Evolutionary conservation across 495 filamentous ascomycete species (phyloP), one percentile per base, ranked within the genome.

Genomic region (Penicillium roqueforti): DNA sequence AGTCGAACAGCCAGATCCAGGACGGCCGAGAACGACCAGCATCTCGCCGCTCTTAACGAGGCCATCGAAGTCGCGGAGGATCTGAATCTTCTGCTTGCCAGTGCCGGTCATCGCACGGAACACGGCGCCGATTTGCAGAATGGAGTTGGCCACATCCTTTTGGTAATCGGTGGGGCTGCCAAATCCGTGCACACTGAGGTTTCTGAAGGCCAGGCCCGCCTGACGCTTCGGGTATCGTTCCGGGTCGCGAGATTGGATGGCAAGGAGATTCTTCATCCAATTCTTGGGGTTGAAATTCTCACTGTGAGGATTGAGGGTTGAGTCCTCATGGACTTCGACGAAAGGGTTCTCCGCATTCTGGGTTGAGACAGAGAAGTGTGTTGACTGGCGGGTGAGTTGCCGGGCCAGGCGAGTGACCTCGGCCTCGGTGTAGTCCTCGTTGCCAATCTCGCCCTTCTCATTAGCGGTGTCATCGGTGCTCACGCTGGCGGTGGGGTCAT

Each of bases 161-260:
- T 93, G 89, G 62, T 88, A 92, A 68, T 92, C 88, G 2, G 87
- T 88, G 1, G 86, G 73, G 40, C 78, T 81, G 20, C 88, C 89
- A 63, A 83, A 92, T 28, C 89, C 89, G 68, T 90, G 84, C 20
- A 89, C 84, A 53, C 80, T 87, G 53, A 93, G 72, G 59, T 89
- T 81, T 59, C 78, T 80, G 60, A 76, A 80, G 2, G 72, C 60
- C 6, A 80, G 56, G 32, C 79, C 78, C 6, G 77, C 76, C 28
- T 71, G 63, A 29, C 77, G 68, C 29, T 62, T 39, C 0, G 70
- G 76, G 54, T 75, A 78, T 23, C 67, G 65, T 60, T 76, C 77
- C 4, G 73, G 73, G 60, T 81, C 76, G 37, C 76, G 71, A 6
- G 75, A 72, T 9, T 69, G 69, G 11, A 81, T 56, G 4, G 75